A percentile compares a stretch with the other conserved stretches of the same genome.
These are phyloP conservation scores for Verticillium dahliae DNA, from an alignment of 2,329 filamentous ascomycete genomes.

Conservation along the genomic window DNA sequence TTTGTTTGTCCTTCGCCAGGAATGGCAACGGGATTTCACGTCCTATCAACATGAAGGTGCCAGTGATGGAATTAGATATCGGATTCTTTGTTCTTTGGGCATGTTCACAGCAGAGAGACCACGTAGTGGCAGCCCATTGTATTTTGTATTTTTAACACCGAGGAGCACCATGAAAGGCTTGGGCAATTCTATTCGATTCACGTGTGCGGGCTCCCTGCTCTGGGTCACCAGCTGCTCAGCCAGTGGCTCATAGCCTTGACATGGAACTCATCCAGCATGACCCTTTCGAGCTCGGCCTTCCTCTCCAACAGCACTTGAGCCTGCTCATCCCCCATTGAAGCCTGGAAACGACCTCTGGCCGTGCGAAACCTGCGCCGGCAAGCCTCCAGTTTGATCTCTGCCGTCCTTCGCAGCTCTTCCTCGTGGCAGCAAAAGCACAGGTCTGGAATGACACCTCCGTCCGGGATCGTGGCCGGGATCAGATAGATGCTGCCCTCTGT, in stretches of 20 bases:
- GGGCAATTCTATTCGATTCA: too few relatives aligned
- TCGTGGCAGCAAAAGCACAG: constrained; percentile 12
- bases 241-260: neutral
- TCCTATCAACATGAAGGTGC: too few relatives aligned
- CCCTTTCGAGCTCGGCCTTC: constrained; percentile 5
- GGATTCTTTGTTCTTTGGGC: too few relatives aligned
- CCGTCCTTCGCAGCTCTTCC: neutral
- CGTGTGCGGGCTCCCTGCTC: neutral
- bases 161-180: too few relatives aligned
- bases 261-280: constrained; percentile 1
- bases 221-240: neutral
- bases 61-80: too few relatives aligned
- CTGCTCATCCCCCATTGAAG: neutral
- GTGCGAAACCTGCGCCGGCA: constrained; percentile 2
- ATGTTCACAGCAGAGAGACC: too few relatives aligned
- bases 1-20: too few relatives aligned
- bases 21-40: too few relatives aligned
- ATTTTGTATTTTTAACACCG: too few relatives aligned
- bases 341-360: constrained; percentile 1
- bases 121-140: too few relatives aligned
- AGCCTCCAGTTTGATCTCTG: neutral
- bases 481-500: constrained; percentile 20
- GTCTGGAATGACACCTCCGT: constrained; percentile 21
- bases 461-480: constrained; percentile 24
- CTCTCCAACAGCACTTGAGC: neutral